phyloP scores from a whole-genome alignment of 495 filamentous ascomycete genomes.

The Penicillium cinerascens region DNA sequence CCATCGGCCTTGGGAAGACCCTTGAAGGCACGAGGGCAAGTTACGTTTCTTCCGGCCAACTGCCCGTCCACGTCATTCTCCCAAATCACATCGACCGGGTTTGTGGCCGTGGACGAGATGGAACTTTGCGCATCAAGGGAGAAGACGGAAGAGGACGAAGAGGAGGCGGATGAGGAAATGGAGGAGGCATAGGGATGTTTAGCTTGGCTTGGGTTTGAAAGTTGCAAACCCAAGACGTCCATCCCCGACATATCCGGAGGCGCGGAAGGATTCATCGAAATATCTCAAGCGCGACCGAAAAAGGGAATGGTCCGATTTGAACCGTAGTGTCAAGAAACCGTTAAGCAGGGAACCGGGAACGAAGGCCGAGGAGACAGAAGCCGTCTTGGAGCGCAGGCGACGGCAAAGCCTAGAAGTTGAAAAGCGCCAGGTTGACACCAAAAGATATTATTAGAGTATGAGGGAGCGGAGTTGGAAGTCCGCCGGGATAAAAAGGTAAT shows the following conservation, averaged over 20 bases:
- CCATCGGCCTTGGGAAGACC: conserved; percentile 33
- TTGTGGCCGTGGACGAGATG: conserved; percentile 47
- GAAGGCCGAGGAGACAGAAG: conserved; percentile 44
- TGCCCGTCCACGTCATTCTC: conserved; percentile 43
- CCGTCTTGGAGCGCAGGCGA: conserved; percentile 47
- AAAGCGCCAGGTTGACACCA: conserved; percentile 34
- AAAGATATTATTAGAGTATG: conserved; percentile 2
- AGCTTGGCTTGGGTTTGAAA: conserved; percentile 39
- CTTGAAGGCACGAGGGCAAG: conserved; percentile 27
- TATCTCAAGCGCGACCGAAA: conserved; percentile 11
- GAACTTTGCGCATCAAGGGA: conserved; percentile 61
- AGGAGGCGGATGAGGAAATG: conserved; percentile 70
- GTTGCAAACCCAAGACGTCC: conserved; percentile 47
- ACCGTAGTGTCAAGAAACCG: conserved; percentile 44
- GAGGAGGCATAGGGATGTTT: conserved; percentile 61
- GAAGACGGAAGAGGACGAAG: conserved; percentile 76
- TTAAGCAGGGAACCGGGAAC: conserved; percentile 47
- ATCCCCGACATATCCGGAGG: conserved; percentile 46
- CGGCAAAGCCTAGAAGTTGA: conserved; percentile 41
- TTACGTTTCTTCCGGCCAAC: conserved; percentile 22
- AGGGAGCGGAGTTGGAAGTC: background rate
- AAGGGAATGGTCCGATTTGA: conserved; percentile 31
- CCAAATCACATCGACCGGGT: conserved; percentile 47
- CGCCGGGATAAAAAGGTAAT: background rate
- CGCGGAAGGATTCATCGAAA: conserved; percentile 23